Conservation (phyloP, 345 rosid species). For the Populus ilicifolia region DNA sequence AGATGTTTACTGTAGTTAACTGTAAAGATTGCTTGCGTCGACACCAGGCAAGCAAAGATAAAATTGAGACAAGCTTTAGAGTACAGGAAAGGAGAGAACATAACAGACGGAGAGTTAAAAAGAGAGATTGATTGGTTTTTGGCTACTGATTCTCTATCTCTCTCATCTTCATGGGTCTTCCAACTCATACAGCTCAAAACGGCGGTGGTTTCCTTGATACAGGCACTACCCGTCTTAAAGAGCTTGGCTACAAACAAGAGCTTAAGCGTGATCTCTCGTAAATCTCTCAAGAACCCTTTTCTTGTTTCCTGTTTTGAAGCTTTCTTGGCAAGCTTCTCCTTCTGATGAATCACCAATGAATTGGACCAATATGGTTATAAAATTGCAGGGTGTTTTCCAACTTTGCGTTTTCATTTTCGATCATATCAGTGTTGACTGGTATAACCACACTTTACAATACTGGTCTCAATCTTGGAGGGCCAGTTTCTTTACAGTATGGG, state of each 20-base stretch:
- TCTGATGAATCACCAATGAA: slow-evolving; percentile 1
- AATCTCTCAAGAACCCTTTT: slow-evolving; percentile 18
- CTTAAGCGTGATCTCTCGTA: slow-evolving; percentile 96
- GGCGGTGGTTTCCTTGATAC: slow-evolving; percentile 42
- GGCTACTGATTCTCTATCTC: no score
- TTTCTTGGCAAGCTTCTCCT: not conserved
- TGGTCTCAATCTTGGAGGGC: slow-evolving; percentile 72
- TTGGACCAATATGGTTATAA: not conserved
- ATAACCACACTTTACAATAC: slow-evolving; percentile 80
- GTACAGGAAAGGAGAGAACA: no score
- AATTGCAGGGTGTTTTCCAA: slow-evolving; percentile 80
- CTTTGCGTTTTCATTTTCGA: slow-evolving; percentile 90
- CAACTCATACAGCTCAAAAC: slow-evolving; percentile 21
- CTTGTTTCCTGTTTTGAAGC: not conserved
- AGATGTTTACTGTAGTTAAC: no score
- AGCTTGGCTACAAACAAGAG: slow-evolving; percentile 97
- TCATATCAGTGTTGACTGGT: slow-evolving; percentile 83
- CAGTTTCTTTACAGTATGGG: slow-evolving; percentile 75
- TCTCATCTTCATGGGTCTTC: slow-evolving; percentile 14
- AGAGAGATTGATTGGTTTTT: no score
- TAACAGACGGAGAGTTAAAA: no score
- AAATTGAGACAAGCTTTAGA: no score
- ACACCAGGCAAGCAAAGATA: no score
- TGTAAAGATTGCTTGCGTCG: no score
- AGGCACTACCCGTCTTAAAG: slow-evolving; percentile 63